Evolutionary conservation across 2,329 filamentous ascomycete genomes (phyloP).

Genomic region (Aspergillus clavatus): DNA sequence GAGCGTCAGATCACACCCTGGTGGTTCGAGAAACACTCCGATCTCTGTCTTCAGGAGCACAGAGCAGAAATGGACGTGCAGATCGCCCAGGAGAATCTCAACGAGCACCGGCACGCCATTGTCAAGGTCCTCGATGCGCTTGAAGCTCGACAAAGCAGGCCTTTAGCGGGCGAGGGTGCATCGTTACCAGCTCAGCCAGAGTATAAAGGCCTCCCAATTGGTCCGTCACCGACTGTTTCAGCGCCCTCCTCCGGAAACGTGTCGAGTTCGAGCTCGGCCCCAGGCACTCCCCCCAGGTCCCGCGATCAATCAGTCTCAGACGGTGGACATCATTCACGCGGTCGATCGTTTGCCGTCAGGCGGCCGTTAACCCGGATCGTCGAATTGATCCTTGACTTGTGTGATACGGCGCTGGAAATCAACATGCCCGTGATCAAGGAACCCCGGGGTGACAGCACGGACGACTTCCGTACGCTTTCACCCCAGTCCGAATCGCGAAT

Average conservation of each 20-base stretch:
- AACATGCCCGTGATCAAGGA: slow-evolving; percentile 93
- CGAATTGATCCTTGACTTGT: slow-evolving; percentile 88
- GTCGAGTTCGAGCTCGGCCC: slow-evolving; percentile 65
- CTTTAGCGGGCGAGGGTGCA: slow-evolving; percentile 34
- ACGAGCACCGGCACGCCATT: slow-evolving; percentile 88
- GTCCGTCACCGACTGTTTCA: slow-evolving; percentile 62
- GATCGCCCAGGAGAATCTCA: slow-evolving; percentile 84
- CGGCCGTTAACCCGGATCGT: slow-evolving; percentile 89
- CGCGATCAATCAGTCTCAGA: slow-evolving; percentile 62
- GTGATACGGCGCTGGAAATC: slow-evolving; percentile 92
- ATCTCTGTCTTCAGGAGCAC: slow-evolving; percentile 92
- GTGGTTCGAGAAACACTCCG: slow-evolving; percentile 99
- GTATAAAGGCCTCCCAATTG: slow-evolving; percentile 84
- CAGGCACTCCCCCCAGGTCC: slow-evolving; percentile 61
- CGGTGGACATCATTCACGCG: slow-evolving; percentile 73
- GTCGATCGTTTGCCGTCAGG: slow-evolving; percentile 84
- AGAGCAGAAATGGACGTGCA: slow-evolving; percentile 97
- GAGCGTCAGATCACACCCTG: slow-evolving; percentile 95
- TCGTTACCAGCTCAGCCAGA: slow-evolving; percentile 61
- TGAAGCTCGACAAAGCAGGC: slow-evolving; percentile 58
- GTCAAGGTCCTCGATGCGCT: slow-evolving; percentile 92
- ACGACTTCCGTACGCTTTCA: slow-evolving; percentile 86
- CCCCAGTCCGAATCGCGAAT: slow-evolving; percentile 94
- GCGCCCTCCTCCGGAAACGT: slow-evolving; percentile 68
- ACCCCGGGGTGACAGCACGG: slow-evolving; percentile 55